Evolutionary conservation across 306 rosid species (phyloP), one percentile per base, ranked within the genome.

Genomic region (Medicago truncatula): DNA sequence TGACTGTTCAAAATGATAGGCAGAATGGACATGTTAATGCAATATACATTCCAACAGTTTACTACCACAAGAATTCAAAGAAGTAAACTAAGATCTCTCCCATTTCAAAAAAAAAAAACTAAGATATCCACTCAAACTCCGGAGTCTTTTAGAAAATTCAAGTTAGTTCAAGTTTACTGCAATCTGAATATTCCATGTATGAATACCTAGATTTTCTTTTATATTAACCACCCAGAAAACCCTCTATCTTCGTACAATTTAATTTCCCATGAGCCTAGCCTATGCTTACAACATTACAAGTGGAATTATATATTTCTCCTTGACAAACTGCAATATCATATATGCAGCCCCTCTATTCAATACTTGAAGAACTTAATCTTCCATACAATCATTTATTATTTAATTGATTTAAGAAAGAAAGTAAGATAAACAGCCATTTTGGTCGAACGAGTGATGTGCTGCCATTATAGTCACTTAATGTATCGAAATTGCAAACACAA

Each of bases 1-100:
- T 18, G 98, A 93, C 98, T 93, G 97, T 80, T 71, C 70, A 76
- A 79, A 76, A 87, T 18, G 28, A 82, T 11, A 76, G 47, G 64
- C 73, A 74, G 65, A 71, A 76, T 67, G 44, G 76, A 46, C 47
- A 75, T 62, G 83, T 36, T 40, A 7, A 50, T 10, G 67, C 81
- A 80, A 52, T 16, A 50, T 70, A 46, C 41, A 47, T 40, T 65
- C 67, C 60, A 71, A 73, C 9, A 64, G 67, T 46, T 80, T 52
- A 63, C 43, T 2, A 13, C 31, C 14, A 41, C 47, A 59, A 18
- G 0, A 67, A 61, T 52, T 36, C 11, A 80, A 34, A 38, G 60
- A 21, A 39, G 70, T 47, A 25, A 76, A 70, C 44, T 20, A 31
- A 52, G 15, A 65, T 14, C 68, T 47, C 74, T 62, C 23, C 1